Conservation (phyloP, 495 filamentous ascomycete genomes). For the Diplogelasinospora grovesii region DNA sequence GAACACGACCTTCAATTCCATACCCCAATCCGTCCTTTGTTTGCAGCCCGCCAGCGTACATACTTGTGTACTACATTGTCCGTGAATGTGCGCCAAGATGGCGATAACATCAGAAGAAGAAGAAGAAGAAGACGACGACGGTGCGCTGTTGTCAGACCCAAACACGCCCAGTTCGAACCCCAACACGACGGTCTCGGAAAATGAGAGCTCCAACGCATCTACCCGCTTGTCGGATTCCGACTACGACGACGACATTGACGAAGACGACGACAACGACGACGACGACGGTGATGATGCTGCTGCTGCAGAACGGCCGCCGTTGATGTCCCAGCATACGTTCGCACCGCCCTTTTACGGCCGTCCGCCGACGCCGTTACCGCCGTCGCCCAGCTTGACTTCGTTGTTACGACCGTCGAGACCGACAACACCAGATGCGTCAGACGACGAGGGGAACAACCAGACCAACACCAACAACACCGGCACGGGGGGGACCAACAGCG, state of each 20-base stretch:
- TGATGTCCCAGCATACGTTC: slow-evolving; percentile 58
- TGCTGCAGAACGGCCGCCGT: too few relatives aligned
- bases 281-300: too few relatives aligned
- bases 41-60: background rate
- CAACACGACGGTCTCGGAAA: too few relatives aligned
- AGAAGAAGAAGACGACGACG: slow-evolving; percentile 33
- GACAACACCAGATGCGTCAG: slow-evolving; percentile 84
- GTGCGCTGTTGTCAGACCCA: too few relatives aligned
- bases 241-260: background rate
- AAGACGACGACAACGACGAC: background rate
- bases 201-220: too few relatives aligned
- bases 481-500: slow-evolving; percentile 10
- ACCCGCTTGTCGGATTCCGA: too few relatives aligned
- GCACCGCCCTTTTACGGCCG: slow-evolving; percentile 85
- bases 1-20: background rate
- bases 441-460: slow-evolving; percentile 73
- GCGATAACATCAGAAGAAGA: slow-evolving; percentile 44
- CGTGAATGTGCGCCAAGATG: slow-evolving; percentile 31
- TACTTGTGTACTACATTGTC: background rate
- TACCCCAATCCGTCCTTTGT: background rate
- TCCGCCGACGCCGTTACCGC: slow-evolving; percentile 82
- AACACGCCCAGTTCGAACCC: too few relatives aligned
- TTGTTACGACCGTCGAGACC: slow-evolving; percentile 87
- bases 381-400: slow-evolving; percentile 90
- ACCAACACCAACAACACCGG: slow-evolving; percentile 34